Evolutionary conservation across 225 moss, liverwort and hornwort genomes (phyloP).

Genomic region (Polytrichum formosum): DNA sequence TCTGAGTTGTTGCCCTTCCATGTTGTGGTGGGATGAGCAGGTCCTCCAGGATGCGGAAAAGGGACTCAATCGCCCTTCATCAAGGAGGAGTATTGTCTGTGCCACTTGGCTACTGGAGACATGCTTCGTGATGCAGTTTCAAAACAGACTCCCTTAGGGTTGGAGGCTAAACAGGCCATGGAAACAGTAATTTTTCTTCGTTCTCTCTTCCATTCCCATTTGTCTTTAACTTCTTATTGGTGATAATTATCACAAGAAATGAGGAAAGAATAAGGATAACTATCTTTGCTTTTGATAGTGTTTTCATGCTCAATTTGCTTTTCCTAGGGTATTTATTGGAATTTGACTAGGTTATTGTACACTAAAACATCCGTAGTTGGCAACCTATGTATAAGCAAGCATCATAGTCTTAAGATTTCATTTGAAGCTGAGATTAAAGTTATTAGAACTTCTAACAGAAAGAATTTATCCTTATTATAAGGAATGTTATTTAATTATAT

Average conservation of each 20-base stretch:
- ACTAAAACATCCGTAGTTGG: too few species aligned
- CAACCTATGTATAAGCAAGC: too few species aligned
- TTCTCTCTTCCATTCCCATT: not conserved
- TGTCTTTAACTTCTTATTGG: not conserved
- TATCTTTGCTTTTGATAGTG: not conserved
- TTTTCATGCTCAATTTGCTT: not conserved
- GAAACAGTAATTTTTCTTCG: constrained; percentile 13
- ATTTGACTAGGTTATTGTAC: too few species aligned
- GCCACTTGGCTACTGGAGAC: constrained; percentile 69
- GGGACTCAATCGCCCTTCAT: constrained; percentile 64
- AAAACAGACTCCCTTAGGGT: constrained; percentile 44
- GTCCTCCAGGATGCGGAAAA: constrained; percentile 68
- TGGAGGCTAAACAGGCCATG: constrained; percentile 54
- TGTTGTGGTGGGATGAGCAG: constrained; percentile 2
- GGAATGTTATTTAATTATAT: too few species aligned
- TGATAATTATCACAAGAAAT: not conserved
- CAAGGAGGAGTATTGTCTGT: constrained; percentile 61
- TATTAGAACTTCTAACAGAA: too few species aligned
- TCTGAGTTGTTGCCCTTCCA: too few species aligned
- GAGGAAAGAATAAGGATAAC: not conserved
- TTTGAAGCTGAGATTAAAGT: too few species aligned
- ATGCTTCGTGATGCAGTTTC: constrained; percentile 65
- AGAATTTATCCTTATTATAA: too few species aligned
- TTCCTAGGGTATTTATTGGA: too few species aligned
- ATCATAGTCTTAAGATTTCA: too few species aligned